Evolutionary conservation across 2,329 filamentous ascomycete species (phyloP).

Genomic region (Sporothrix curviconia): DNA sequence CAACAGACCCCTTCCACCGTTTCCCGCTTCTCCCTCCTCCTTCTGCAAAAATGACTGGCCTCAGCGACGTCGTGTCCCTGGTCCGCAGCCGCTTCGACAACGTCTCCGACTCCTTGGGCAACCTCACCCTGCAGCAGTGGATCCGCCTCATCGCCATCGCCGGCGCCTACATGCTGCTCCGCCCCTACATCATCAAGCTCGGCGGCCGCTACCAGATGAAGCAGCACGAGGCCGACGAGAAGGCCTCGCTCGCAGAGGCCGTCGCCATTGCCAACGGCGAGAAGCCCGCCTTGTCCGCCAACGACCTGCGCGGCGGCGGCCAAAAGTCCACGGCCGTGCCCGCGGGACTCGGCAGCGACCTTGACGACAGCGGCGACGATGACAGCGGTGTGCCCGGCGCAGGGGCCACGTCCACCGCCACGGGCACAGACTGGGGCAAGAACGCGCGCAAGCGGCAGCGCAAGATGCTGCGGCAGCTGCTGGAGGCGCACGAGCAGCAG

Average conservation of each 20-base stretch:
- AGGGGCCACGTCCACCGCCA: slow-evolving; percentile 33
- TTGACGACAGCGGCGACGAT: slow-evolving; percentile 23
- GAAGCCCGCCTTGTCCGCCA: slow-evolving; percentile 49
- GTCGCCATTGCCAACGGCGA: slow-evolving; percentile 35
- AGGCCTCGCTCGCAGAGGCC: slow-evolving; percentile 41
- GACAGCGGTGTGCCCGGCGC: slow-evolving; percentile 28
- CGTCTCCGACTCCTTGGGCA: slow-evolving; percentile 40
- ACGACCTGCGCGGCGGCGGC: slow-evolving; percentile 43
- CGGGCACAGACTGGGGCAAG: slow-evolving; percentile 56
- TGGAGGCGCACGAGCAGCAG: slow-evolving; percentile 56
- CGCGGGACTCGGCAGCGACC: slow-evolving; percentile 28
- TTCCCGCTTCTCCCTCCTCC: neutral
- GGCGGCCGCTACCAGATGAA: slow-evolving; percentile 58
- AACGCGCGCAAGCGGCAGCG: slow-evolving; percentile 64
- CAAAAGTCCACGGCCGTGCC: slow-evolving; percentile 38
- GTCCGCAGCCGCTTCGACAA: slow-evolving; percentile 39
- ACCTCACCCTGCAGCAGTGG: slow-evolving; percentile 47
- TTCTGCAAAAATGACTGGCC: slow-evolving; percentile 22
- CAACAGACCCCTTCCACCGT: no score
- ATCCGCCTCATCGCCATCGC: slow-evolving; percentile 67
- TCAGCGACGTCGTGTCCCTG: slow-evolving; percentile 23
- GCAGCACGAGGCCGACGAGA: slow-evolving; percentile 55
- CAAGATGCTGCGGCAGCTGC: slow-evolving; percentile 56
- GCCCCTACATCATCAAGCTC: slow-evolving; percentile 66
- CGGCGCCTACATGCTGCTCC: slow-evolving; percentile 65